These are phyloP conservation scores for Sclerotinia subarctica DNA, from an alignment of 2,329 filamentous ascomycete species.

Conservation along the genomic window DNA sequence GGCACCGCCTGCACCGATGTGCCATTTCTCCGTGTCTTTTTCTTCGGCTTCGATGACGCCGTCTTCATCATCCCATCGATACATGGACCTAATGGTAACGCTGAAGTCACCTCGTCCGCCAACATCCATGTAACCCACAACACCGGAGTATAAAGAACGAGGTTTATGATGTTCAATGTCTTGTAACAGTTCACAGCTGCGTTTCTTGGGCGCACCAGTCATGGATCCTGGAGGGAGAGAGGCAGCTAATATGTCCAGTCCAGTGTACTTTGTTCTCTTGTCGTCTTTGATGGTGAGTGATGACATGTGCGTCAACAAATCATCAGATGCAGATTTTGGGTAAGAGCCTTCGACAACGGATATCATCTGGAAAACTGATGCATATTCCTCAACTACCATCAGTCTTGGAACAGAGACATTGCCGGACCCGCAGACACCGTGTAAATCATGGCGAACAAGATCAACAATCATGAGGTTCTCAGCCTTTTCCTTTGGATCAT, in stretches of 20 bases:
- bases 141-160: constrained; percentile 79
- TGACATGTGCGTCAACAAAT: constrained; percentile 13
- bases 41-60: constrained; percentile 32
- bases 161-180: constrained; percentile 60
- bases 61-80: constrained; percentile 64
- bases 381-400: constrained; percentile 86
- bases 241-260: constrained; percentile 71
- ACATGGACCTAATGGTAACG: constrained; percentile 82
- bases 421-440: constrained; percentile 74
- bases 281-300: constrained; percentile 17
- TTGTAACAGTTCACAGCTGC: constrained; percentile 79
- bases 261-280: constrained; percentile 47
- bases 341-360: constrained; percentile 76
- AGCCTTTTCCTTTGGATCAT: constrained; percentile 82
- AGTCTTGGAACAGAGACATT: constrained; percentile 73
- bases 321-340: constrained; percentile 33
- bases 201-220: constrained; percentile 94
- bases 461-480: constrained; percentile 99
- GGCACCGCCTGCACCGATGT: constrained; percentile 84
- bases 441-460: constrained; percentile 88
- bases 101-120: constrained; percentile 85
- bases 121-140: constrained; percentile 85
- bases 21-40: constrained; percentile 61
- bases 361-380: constrained; percentile 87
- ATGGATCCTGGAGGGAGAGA: constrained; percentile 88